Evolutionary conservation across 192 early-diverging fungal species (phyloP), one percentile per base, ranked within the genome.

Genomic region (Martensiomyces pterosporus): DNA sequence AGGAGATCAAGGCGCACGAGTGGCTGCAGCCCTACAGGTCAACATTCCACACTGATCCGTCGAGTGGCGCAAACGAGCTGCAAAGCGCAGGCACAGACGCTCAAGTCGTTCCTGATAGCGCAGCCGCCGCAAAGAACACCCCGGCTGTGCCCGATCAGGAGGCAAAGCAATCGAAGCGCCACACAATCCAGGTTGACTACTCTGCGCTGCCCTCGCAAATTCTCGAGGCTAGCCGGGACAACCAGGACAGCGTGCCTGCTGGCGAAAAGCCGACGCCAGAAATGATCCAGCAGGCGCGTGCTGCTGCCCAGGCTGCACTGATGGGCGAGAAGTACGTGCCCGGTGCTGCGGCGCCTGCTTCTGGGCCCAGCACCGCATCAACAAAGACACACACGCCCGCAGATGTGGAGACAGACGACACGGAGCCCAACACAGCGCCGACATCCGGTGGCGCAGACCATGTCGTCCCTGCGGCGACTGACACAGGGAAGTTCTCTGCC

Each of bases 1-100:
- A 76, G 23, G 79, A 75, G 6, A 89, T 93, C 34, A 91, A 87
- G 78, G 57, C 70, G 7, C 92, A 94, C 57, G 65, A 70, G 14
- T 85, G 84, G 84, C 55, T 85, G 15, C 48, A 52, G 29, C 80
- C 82, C 2, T 80, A 62, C 24, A 52, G 64, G 0, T 25, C 60
- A 2, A 72, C 76, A 21, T 83, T 85, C 56, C 60, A 70, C 8
- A 55, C 47, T 15, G 77, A 69, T 19, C 12, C 32, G 15, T 18
- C 42, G 60, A 13, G 60, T 55, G 57, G 68, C 57, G 52, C 25
- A n/a, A n/a, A 36, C 12, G 34, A 26, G 5, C 40, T 9, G 2
- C 33, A 33, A 6, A 3, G 32, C 16, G 43, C 47, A 17, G 59
- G 43, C n/a, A 16, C 17, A 10, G 47, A 51, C 13, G 47, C 49